Base-by-base conservation (phyloP, 371 early-diverging fungal genomes). In the Actinomortierella wolfii region DNA sequence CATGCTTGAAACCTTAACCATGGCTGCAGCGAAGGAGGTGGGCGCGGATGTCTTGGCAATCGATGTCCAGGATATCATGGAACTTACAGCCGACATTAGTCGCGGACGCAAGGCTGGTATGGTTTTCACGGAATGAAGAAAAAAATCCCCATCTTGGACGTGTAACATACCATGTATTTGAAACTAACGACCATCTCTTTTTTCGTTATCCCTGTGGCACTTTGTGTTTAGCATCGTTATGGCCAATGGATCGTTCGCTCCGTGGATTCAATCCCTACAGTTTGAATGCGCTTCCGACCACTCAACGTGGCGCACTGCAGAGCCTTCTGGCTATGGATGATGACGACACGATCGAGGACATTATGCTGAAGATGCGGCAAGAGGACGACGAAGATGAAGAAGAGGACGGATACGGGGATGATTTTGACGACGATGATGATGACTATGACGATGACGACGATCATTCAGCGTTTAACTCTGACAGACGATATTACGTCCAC, bases 11-110 rank as follows among this genome's bases (percentile, higher is more conserved):
- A 67, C 63, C 17, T 53, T 80, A 23, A 67, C 68, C 29, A 65
- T 66, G 47, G 74, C 76, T 9, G 69, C 71, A 21, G 78, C 80
- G 46, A 74, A 76, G 24, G 65, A 57, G 17, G 55, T 65, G 25
- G 73, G 66, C n/a, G 75, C 61, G 1, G 68, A 68, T 62, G 69
- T 75, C 26, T 48, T 77, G 7, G 68, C 68, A 0, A 54, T 85
- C 39, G 83, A 85, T 49, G 56, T 78, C 3, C 82, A 82, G 50
- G 85, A 85, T 41, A 63, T 83, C 52, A 63, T 80, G 46, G 67
- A 71, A 15, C 64, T 85, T 29, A 80, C 81, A 14, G 60, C 81
- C 24, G 77, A 71, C 18, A 61, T 76, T 57, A 73, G 64, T 63
- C 76, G 55, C 70, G 49, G 24, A 56, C 68, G 39, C 51, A 68